phyloP scores from a whole-genome alignment of 2,329 filamentous ascomycete genomes.

The Mycosphaerelloides madeirae region DNA sequence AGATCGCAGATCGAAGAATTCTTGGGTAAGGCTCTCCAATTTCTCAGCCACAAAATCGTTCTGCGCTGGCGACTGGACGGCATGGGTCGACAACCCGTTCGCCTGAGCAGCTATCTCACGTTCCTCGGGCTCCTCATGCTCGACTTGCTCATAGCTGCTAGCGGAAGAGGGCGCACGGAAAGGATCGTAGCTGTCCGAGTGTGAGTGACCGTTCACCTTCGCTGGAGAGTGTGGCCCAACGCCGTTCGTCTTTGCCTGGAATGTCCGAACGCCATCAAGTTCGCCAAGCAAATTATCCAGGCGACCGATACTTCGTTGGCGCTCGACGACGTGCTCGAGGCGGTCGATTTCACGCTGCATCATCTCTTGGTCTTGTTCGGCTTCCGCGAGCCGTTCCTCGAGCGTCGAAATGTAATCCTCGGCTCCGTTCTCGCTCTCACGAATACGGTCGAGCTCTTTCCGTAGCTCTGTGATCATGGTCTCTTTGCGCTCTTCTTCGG shows the following conservation, averaged over 20 bases:
- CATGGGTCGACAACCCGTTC: constrained; percentile 9
- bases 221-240: constrained; percentile 6
- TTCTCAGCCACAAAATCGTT: constrained; percentile 86
- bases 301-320: constrained; percentile 90
- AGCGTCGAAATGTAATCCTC: constrained; percentile 97
- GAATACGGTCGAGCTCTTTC: constrained; percentile 81
- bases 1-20: constrained; percentile 82
- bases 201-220: constrained; percentile 20
- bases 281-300: constrained; percentile 89
- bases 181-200: constrained; percentile 22
- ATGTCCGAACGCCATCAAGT: constrained; percentile 53
- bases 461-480: constrained; percentile 80
- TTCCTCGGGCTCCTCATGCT: constrained; percentile 19
- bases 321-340: constrained; percentile 89
- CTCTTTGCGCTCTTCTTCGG: constrained; percentile 87
- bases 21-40: constrained; percentile 83
- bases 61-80: constrained; percentile 65
- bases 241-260: constrained; percentile 16
- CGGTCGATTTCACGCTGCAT: constrained; percentile 97
- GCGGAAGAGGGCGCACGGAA: constrained; percentile 16
- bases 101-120: constrained; percentile 8
- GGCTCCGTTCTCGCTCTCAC: constrained; percentile 82
- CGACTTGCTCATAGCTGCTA: constrained; percentile 8
- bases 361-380: constrained; percentile 89
- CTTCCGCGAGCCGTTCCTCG: constrained; percentile 89